phyloP scores from a whole-genome alignment of 2,329 filamentous ascomycete species.

The Sporothrix schenckii region DNA sequence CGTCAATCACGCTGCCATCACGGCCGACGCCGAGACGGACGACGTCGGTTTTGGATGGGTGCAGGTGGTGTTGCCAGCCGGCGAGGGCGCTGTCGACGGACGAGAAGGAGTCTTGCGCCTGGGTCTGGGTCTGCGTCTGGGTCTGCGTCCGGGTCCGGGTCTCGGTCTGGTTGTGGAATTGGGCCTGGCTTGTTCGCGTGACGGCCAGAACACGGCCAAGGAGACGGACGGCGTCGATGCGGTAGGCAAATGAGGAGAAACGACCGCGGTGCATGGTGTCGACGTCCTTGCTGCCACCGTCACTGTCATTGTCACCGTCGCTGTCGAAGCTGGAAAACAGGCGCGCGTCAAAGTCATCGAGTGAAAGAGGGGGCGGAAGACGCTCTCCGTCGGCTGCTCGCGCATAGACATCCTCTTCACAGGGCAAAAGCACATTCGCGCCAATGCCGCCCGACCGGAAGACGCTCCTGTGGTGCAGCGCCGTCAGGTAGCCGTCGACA shows the following conservation, averaged over 20 bases:
- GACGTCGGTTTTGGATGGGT: constrained; percentile 51
- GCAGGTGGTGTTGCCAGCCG: constrained; percentile 64
- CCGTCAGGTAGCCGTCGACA: constrained; percentile 24
- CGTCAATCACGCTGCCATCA: constrained; percentile 60
- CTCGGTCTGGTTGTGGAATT: background rate
- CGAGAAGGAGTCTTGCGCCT: background rate
- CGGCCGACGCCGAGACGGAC: constrained; percentile 45
- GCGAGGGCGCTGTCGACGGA: constrained; percentile 63
- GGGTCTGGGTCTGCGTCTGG: background rate
- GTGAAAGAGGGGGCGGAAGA: background rate
- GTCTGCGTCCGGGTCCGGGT: no score
- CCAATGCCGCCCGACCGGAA: background rate
- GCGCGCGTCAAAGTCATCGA: constrained; percentile 21
- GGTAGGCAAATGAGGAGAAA: constrained; percentile 64
- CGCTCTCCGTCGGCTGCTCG: background rate
- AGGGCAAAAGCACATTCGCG: constrained; percentile 4
- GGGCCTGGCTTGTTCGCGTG: background rate
- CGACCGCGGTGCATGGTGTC: constrained; percentile 37
- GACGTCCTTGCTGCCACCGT: background rate
- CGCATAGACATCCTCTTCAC: constrained; percentile 12
- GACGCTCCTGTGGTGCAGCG: constrained; percentile 16
- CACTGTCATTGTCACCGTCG: background rate
- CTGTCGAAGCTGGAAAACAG: constrained; percentile 17
- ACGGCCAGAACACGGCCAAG: constrained; percentile 56
- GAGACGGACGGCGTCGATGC: constrained; percentile 65